Percentiles rank a stretch among this genome's conserved stretches.
Conservation (phyloP, 2,329 filamentous ascomycete genomes). For the Paecilomyces formosus region DNA sequence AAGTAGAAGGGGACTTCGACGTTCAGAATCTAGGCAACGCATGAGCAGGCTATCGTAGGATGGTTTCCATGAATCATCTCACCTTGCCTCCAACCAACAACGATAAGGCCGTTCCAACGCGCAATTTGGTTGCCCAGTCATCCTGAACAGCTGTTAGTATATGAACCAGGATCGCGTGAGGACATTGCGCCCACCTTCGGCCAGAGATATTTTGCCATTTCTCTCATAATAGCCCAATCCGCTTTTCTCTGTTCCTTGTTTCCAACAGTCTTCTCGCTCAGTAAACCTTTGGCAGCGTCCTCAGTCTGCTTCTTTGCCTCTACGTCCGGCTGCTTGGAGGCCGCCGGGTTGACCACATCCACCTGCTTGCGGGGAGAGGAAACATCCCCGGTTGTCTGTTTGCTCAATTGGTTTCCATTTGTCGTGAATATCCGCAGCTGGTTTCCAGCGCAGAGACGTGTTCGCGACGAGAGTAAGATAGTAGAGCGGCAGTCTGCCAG, state of each 20-base stretch:
- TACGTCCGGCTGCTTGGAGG: conserved; percentile 13
- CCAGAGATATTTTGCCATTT: conserved; percentile 96
- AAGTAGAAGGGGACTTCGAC: conserved; percentile 99
- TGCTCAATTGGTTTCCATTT: conserved; percentile 12
- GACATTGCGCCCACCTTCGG: conserved; percentile 53
- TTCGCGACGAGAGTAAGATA: conserved; percentile 15
- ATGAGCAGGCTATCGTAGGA: conserved; percentile 8
- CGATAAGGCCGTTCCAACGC: conserved; percentile 76
- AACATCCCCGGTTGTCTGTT: conserved; percentile 12
- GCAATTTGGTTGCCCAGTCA: conserved; percentile 70
- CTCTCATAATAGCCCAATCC: conserved; percentile 97
- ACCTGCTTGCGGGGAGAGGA: conserved; percentile 9
- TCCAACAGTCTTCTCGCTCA: conserved; percentile 57
- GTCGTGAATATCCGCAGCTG: conserved; percentile 25
- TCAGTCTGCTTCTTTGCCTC: conserved; percentile 11
- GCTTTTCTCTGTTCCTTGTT: conserved; percentile 88
- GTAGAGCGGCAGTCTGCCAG: conserved; percentile 16
- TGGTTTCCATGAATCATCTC: conserved; percentile 9
- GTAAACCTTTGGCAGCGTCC: conserved; percentile 43
- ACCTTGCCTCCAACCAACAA: conserved; percentile 83
- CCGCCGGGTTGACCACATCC: conserved; percentile 6
- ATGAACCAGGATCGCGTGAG: background rate
- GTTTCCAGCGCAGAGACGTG: conserved; percentile 13
- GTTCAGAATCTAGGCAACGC: conserved; percentile 59
- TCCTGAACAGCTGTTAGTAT: conserved; percentile 38